Percentiles rank a stretch among this genome's conserved stretches.
These are phyloP conservation scores for Geranium brycei DNA, from an alignment of 345 rosid genomes.

Conservation along the genomic window DNA sequence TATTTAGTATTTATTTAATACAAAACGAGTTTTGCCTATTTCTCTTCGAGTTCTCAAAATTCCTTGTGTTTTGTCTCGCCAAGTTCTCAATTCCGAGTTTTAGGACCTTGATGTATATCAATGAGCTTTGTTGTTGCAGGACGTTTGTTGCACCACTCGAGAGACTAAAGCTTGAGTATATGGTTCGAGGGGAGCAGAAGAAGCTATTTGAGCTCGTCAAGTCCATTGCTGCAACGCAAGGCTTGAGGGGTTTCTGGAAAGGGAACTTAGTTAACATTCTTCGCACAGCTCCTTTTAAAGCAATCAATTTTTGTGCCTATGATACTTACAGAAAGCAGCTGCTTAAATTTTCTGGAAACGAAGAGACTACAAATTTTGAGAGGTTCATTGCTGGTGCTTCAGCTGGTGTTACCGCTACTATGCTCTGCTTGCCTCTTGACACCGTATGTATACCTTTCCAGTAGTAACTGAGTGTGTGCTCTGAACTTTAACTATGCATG, in stretches of 20 bases:
- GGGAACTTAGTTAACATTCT: conserved; percentile 86
- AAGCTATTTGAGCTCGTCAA: conserved; percentile 47
- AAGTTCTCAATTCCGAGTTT: too few relatives aligned
- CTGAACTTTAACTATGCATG: not conserved
- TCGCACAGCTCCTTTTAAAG: conserved; percentile 88
- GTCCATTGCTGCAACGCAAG: conserved; percentile 49
- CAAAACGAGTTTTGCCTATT: too few relatives aligned
- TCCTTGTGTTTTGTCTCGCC: too few relatives aligned
- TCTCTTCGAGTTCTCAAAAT: too few relatives aligned
- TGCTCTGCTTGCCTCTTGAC: conserved; percentile 86
- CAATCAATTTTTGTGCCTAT: conserved; percentile 84
- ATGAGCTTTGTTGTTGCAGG: conserved; percentile 18
- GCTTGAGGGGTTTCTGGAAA: conserved; percentile 85
- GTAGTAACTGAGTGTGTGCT: not conserved
- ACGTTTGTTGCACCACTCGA: conserved; percentile 84
- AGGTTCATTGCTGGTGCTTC: conserved; percentile 90
- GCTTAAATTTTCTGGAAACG: conserved; percentile 46
- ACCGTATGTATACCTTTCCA: conserved; percentile 43
- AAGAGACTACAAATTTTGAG: conserved; percentile 72
- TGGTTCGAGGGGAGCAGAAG: conserved; percentile 67
- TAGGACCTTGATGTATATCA: too few relatives aligned
- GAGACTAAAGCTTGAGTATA: conserved; percentile 80
- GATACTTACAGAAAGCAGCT: conserved; percentile 68
- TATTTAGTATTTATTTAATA: too few relatives aligned
- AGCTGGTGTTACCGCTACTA: conserved; percentile 84